These are phyloP conservation scores for Thalassia testudinum DNA, from an alignment of 116 monocot species.

Conservation along the genomic window DNA sequence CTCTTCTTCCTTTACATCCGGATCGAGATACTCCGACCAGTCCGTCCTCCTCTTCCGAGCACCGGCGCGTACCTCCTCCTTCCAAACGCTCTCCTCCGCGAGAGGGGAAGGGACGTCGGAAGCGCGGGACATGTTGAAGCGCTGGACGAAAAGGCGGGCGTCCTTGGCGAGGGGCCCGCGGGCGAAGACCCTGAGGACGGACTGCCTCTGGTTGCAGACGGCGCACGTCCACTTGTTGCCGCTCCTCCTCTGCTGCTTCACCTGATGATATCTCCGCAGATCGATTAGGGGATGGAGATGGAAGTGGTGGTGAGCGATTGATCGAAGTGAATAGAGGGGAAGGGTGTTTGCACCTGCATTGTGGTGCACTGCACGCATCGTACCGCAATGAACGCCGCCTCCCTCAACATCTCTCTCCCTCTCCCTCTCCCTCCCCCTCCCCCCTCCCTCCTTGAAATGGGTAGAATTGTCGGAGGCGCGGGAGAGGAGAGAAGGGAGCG, in stretches of 20 bases:
- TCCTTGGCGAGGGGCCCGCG: conserved; percentile 49
- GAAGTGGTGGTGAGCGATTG: neutral
- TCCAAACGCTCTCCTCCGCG: neutral
- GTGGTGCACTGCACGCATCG: conserved; percentile 14
- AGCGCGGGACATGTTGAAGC: conserved; percentile 38
- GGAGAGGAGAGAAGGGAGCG: no score
- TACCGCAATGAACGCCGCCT: conserved; percentile 7
- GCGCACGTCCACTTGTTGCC: conserved; percentile 81
- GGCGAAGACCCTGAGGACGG: conserved; percentile 50
- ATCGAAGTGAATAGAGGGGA: neutral
- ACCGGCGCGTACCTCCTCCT: neutral
- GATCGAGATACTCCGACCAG: conserved; percentile 42
- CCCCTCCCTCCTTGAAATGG: no score
- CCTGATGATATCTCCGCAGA: conserved; percentile 18
- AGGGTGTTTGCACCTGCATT: conserved; percentile 19
- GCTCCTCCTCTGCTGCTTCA: conserved; percentile 80
- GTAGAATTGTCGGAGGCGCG: no score
- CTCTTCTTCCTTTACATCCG: neutral
- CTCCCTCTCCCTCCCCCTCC: no score
- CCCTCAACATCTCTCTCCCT: no score
- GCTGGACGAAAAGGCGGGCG: conserved; percentile 62
- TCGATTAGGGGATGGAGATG: no score
- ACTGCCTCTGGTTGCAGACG: conserved; percentile 77
- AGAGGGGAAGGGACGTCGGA: neutral
- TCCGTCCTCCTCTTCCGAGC: conserved; percentile 23